Base-by-base conservation (phyloP, 176 grass and related monocot genomes). In the Paspalum vaginatum region DNA sequence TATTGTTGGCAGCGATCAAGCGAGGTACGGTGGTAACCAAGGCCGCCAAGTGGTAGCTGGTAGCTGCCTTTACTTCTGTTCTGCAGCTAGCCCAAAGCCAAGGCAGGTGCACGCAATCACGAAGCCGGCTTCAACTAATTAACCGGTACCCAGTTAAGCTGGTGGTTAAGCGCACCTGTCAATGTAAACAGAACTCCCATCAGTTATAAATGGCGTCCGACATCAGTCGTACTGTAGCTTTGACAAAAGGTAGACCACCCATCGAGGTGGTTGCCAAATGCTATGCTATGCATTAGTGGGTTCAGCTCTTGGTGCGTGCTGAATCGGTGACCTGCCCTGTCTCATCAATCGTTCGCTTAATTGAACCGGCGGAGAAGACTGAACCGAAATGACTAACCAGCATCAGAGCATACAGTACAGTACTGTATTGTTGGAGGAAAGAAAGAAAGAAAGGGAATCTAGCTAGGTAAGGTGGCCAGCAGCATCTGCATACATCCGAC, bases 121-220 rank as follows among this genome's bases (percentile, higher is more conserved):
- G 82, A 40, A 81, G n/a, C 25, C 47, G 37, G 47, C 77, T 45
- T 51, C 16, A 41, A 60, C 48, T 83, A 75, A 75, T 32, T 32
- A 32, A 32, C 32, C 60, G 60, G 55, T 9, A 15, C 47, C 54
- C 45, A 62, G 57, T 81, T 70, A 85, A 76, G 62, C 2, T 50
- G 82, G 72, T 82, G 26, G 72, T 89, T 89, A 85, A 85, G 65
- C 40, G 65, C 72, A 85, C 57, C 82, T 65, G 47, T 89, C 77
- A 7, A 79, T 27, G 63, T 44, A 81, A 75, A 82, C 9, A 39
- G 70, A 69, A 85, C 46, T 67, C 39, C 7, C 74, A 7, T 51
- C 61, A 54, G 16, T 13, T 16, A 88, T 79, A 69, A 32, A 32
- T 66, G 71, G 7, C 43, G 7, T 16, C 41, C 61, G 50, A 7